Evolutionary conservation across 805 yeast species (phyloP).

Genomic region (Starmerella geochares): DNA sequence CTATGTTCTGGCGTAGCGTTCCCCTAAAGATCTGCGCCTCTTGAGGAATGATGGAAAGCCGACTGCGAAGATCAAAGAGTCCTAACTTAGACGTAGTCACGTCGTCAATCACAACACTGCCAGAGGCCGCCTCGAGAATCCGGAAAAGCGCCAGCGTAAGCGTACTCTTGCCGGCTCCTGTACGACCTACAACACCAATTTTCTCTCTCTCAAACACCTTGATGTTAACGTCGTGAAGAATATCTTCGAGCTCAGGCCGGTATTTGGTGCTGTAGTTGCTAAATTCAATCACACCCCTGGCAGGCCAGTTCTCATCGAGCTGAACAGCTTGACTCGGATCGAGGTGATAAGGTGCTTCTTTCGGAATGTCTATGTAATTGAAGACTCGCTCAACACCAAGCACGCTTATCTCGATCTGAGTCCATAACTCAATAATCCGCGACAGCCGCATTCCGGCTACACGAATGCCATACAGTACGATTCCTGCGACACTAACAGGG

Average conservation of each 20-base stretch:
- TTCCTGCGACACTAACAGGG: constrained; percentile 82
- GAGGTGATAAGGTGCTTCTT: constrained; percentile 71
- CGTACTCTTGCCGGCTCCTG: constrained; percentile 95
- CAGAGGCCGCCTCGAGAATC: constrained; percentile 42
- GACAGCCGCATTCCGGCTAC: constrained; percentile 74
- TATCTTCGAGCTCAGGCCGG: constrained; percentile 73
- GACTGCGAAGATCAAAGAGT: constrained; percentile 46
- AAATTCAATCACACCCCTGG: constrained; percentile 55
- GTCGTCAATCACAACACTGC: constrained; percentile 50
- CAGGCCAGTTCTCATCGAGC: constrained; percentile 52
- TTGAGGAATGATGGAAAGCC: constrained; percentile 61
- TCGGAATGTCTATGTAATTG: constrained; percentile 51
- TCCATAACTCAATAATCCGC: constrained; percentile 87
- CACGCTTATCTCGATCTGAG: constrained; percentile 80
- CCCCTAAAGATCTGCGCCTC: constrained; percentile 67
- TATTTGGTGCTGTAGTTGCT: constrained; percentile 67
- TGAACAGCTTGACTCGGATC: constrained; percentile 40
- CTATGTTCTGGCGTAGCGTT: constrained; percentile 52
- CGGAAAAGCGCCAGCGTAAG: constrained; percentile 78
- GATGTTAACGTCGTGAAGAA: constrained; percentile 68
- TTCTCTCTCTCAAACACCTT: constrained; percentile 62
- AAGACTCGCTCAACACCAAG: constrained; percentile 62
- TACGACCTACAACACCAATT: constrained; percentile 89
- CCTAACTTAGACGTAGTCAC: constrained; percentile 47
- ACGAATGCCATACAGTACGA: constrained; percentile 74